Percentiles rank a stretch among this genome's conserved stretches.
These are phyloP conservation scores for Colletotrichum tabaci DNA, from an alignment of 2,329 filamentous ascomycete genomes.

Conservation along the genomic window DNA sequence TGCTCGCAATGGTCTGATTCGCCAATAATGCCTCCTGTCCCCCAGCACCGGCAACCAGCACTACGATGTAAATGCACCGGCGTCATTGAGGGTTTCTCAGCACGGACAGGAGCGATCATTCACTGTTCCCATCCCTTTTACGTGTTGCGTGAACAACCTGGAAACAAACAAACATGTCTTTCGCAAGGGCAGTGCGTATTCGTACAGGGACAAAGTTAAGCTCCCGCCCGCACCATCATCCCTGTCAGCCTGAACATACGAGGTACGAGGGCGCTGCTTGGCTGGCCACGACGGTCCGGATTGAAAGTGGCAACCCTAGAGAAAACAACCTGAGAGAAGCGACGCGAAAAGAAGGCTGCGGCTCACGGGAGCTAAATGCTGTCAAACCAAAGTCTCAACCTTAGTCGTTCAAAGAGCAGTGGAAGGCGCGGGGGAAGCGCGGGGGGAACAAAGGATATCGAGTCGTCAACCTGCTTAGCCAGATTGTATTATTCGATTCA, in stretches of 20 bases:
- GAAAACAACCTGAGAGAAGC: background rate
- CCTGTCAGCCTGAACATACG: background rate
- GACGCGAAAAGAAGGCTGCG: constrained; percentile 13
- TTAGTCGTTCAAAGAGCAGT: background rate
- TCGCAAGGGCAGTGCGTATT: background rate
- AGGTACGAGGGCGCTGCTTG: background rate
- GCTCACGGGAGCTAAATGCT: constrained; percentile 21
- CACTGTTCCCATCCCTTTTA: background rate
- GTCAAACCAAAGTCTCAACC: constrained; percentile 20
- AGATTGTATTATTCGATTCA: background rate
- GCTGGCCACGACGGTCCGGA: background rate
- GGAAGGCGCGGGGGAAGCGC: background rate
- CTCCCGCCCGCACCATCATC: background rate
- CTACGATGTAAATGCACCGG: background rate
- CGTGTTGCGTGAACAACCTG: background rate
- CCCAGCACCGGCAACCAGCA: no score
- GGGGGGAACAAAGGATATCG: constrained; percentile 8
- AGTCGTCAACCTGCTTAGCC: constrained; percentile 18
- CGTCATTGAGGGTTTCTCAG: background rate
- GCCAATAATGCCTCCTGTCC: background rate
- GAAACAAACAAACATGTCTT: background rate
- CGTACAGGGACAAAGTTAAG: background rate
- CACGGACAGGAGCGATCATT: background rate
- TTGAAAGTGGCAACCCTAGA: constrained; percentile 4
- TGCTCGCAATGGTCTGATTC: constrained; percentile 18